These are phyloP conservation scores for Petrea volubilis DNA, from an alignment of 257 asterid genomes.

Conservation along the genomic window DNA sequence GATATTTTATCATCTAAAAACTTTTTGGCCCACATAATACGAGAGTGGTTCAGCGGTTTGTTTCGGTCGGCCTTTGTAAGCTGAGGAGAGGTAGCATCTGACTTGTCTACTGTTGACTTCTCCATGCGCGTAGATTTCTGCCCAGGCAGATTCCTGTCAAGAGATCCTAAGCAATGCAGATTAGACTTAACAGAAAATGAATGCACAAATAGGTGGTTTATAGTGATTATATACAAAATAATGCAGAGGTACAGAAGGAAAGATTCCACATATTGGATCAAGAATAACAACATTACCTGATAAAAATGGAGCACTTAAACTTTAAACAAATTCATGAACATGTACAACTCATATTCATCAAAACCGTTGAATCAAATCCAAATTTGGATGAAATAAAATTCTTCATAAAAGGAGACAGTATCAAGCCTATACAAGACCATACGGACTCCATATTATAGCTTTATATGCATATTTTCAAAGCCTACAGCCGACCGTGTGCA, in stretches of 20 bases:
- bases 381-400: background rate
- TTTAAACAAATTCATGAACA: background rate
- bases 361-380: background rate
- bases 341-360: background rate
- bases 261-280: background rate
- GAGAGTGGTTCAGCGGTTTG: conserved; percentile 32
- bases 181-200: conserved; percentile 28
- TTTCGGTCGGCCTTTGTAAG: conserved; percentile 24
- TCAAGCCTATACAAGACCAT: background rate
- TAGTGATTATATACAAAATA: no score
- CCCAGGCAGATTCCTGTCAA: conserved; percentile 36
- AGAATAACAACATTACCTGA: background rate
- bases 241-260: background rate
- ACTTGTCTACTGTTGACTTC: conserved; percentile 24
- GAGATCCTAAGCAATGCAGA: conserved; percentile 49
- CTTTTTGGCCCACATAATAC: conserved; percentile 37
- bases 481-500: conserved; percentile 15
- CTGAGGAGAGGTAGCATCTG: conserved; percentile 27
- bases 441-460: background rate
- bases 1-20: conserved; percentile 59
- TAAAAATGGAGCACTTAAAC: background rate
- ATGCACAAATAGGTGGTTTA: no score
- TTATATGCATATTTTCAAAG: background rate
- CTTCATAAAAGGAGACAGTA: background rate
- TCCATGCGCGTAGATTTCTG: conserved; percentile 34